phyloP scores from a whole-genome alignment of 1,284 basidiomycete genomes.

The Neolentinus lepideus region DNA sequence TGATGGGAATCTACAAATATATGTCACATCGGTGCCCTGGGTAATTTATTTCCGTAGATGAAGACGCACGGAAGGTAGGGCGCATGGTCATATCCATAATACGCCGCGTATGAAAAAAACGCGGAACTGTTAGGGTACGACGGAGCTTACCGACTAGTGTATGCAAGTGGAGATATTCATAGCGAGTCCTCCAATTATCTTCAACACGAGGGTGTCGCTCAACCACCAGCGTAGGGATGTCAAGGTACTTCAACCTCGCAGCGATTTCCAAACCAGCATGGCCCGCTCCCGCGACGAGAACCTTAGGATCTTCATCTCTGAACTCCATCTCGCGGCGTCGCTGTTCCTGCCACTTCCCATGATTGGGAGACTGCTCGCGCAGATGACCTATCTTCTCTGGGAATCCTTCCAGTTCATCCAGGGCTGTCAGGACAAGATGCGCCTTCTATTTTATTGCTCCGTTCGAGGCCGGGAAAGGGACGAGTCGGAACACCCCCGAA shows the following conservation, averaged over 20 bases:
- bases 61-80: conserved; percentile 43
- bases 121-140: not conserved
- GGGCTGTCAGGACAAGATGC: conserved; percentile 49
- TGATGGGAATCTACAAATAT: conserved; percentile 38
- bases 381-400: conserved; percentile 34
- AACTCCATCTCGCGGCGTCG: conserved; percentile 34
- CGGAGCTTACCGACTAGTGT: not conserved
- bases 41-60: conserved; percentile 3
- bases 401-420: conserved; percentile 47
- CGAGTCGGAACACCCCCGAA: conserved; percentile 46
- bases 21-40: not conserved
- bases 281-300: conserved; percentile 57
- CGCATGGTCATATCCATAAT: conserved; percentile 29
- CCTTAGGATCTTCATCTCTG: conserved; percentile 31
- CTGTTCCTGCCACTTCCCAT: conserved; percentile 31
- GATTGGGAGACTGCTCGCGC: conserved; percentile 31
- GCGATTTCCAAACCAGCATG: conserved; percentile 47
- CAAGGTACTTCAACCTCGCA: conserved; percentile 40
- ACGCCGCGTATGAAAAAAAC: not conserved
- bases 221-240: conserved; percentile 36
- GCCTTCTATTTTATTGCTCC: conserved; percentile 41
- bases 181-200: conserved; percentile 40
- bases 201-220: conserved; percentile 38
- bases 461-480: conserved; percentile 38
- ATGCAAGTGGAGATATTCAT: conserved; percentile 1